phyloP scores from a whole-genome alignment of 352 stramenopile genomes.

The Pilasporangium apinafurcum region DNA sequence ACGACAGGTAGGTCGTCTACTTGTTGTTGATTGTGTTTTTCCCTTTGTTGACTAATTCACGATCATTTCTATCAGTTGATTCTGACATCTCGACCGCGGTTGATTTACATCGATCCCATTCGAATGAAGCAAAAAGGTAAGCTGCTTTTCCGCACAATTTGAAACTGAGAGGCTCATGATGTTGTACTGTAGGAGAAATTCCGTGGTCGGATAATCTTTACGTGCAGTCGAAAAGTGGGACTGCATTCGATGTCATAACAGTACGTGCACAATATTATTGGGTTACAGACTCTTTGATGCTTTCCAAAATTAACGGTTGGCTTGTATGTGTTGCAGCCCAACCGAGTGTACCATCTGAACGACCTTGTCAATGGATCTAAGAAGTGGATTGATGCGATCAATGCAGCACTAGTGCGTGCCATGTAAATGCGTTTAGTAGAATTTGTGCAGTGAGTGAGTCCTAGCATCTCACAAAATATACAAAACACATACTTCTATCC shows the following conservation, averaged over 20 bases:
- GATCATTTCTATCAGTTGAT: conserved; percentile 36
- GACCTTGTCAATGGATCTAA: conserved; percentile 86
- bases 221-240: conserved; percentile 80
- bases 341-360: conserved; percentile 85
- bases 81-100: conserved; percentile 74
- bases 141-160: neutral
- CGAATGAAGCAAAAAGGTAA: conserved; percentile 85
- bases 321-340: conserved; percentile 32
- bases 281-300: neutral
- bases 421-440: conserved; percentile 21
- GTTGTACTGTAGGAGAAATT: conserved; percentile 43
- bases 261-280: conserved; percentile 14
- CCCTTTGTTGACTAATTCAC: neutral
- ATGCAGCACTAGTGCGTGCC: conserved; percentile 65
- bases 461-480: conserved; percentile 12
- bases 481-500: neutral
- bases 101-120: conserved; percentile 90
- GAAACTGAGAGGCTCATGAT: neutral
- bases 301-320: neutral
- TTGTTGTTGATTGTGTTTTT: neutral
- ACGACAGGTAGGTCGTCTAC: conserved; percentile 29
- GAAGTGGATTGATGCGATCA: conserved; percentile 88
- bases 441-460: conserved; percentile 9
- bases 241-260: conserved; percentile 83
- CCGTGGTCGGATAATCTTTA: conserved; percentile 83